Conservation (phyloP, 257 asterid species). For the Primulina huaijiensis region DNA sequence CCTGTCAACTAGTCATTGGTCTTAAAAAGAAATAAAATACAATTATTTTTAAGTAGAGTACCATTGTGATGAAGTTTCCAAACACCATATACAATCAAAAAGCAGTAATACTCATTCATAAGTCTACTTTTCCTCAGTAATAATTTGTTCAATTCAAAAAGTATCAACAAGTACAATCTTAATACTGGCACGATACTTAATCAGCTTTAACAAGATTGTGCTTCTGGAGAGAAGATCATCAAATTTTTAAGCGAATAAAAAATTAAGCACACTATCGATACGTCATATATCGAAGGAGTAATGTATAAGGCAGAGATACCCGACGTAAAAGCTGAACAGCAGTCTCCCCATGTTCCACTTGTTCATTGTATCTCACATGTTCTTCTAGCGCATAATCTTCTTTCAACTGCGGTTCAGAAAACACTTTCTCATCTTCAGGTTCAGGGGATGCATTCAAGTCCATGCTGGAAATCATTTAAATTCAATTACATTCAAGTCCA, state of each 20-base stretch:
- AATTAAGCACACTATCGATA: background rate
- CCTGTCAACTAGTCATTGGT: background rate
- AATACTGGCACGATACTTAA: background rate
- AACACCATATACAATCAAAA: constrained; percentile 5
- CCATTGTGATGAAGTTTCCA: background rate
- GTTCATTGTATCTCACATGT: constrained; percentile 44
- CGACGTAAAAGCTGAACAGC: constrained; percentile 60
- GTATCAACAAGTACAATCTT: background rate
- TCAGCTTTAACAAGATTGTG: background rate
- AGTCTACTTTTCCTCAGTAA: background rate
- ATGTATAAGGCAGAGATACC: constrained; percentile 40
- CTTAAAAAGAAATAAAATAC: background rate
- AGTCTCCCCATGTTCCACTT: constrained; percentile 50
- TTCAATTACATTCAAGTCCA: constrained; percentile 85
- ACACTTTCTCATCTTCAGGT: constrained; percentile 90
- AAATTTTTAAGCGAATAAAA: no score
- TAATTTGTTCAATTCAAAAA: background rate
- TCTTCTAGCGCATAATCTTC: constrained; percentile 58
- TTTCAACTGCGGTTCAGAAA: constrained; percentile 52
- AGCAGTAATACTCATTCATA: background rate
- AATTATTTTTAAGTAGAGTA: background rate
- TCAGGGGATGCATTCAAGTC: constrained; percentile 91
- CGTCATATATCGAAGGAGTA: background rate
- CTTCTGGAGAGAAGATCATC: background rate
- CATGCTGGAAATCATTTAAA: constrained; percentile 70